Base-by-base conservation (phyloP, 768 basidiomycete genomes). In the Suillus occidentalis region DNA sequence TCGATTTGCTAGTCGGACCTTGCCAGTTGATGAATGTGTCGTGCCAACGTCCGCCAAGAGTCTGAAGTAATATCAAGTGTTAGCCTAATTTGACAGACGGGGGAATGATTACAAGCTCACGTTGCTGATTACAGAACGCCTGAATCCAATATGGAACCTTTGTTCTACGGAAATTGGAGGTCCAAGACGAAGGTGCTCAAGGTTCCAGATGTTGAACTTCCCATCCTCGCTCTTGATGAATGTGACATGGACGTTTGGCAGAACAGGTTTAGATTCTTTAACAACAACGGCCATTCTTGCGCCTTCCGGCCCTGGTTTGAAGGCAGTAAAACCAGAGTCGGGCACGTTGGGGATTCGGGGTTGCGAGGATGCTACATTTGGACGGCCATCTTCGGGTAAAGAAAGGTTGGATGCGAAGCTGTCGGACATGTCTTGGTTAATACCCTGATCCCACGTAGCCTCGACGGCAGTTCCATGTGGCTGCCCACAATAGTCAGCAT, bases 121-220 rank as follows among this genome's bases (percentile, higher is more conserved):
- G 60, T 70, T 66, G 5, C 64, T 34, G 20, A 72, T 72, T 34
- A 69, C 69, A 34, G 61, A 64, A 8, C 71, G 57, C 12, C 61
- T 64, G 47, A 69, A 72, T 25, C 69, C 69, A 5, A 62, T 20
- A 12, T 47, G 37, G 8, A 63, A 63, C 28, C 61, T 62, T 7
- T 64, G 47, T 28, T 67, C 66, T 16, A 68, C 62, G 28, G 36
- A 3, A 34, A 68, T 42, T 31, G 39, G 28, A 45, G 66, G 67
- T 28, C 67, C 66, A 22, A 68, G 66, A 49, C 34, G 43, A 52
- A 68, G 63, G 10, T 60, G 55, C 16, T 63, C 56, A 45, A 67
- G 60, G 42, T 63, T 60, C 67, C 62, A 68, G 36, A 68, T 37
- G 25, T 67, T 62, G 16, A 67, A 58, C 34, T 59, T 62, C 16